phyloP scores from a whole-genome alignment of 352 stramenopile genomes.

The Globisporangium spiculum region DNA sequence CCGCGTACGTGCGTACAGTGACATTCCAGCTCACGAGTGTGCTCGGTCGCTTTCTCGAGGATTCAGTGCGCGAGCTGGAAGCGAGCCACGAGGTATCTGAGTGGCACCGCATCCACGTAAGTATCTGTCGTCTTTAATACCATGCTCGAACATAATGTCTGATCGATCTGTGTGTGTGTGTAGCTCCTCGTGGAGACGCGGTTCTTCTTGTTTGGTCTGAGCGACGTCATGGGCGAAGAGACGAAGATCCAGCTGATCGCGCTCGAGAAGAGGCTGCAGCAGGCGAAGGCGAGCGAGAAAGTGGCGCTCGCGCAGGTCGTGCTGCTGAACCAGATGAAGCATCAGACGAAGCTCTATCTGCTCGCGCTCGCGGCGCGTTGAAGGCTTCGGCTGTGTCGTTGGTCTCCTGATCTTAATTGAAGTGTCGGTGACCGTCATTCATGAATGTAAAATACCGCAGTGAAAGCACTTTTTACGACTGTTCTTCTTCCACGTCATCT shows the following conservation, averaged over 20 bases:
- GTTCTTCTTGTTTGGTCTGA: conserved; percentile 65
- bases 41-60: conserved; percentile 43
- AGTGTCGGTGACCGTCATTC: background rate
- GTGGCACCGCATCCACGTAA: conserved; percentile 67
- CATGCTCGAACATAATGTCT: background rate
- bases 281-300: conserved; percentile 35
- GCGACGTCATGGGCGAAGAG: conserved; percentile 45
- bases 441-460: background rate
- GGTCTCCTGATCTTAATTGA: background rate
- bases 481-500: background rate
- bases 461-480: conserved; percentile 7
- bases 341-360: conserved; percentile 78
- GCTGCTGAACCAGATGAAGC: conserved; percentile 74
- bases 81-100: conserved; percentile 21
- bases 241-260: conserved; percentile 52
- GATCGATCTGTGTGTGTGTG: background rate
- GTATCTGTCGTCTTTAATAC: conserved; percentile 10
- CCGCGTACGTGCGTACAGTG: conserved; percentile 50
- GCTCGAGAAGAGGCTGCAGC: conserved; percentile 47
- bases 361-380: conserved; percentile 33
- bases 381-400: background rate
- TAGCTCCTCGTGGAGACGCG: conserved; percentile 71
- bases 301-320: conserved; percentile 34
- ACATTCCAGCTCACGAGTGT: conserved; percentile 50
- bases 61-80: conserved; percentile 31